Evolutionary conservation across 2,329 filamentous ascomycete genomes (phyloP).

Genomic region (Eutypa lata): DNA sequence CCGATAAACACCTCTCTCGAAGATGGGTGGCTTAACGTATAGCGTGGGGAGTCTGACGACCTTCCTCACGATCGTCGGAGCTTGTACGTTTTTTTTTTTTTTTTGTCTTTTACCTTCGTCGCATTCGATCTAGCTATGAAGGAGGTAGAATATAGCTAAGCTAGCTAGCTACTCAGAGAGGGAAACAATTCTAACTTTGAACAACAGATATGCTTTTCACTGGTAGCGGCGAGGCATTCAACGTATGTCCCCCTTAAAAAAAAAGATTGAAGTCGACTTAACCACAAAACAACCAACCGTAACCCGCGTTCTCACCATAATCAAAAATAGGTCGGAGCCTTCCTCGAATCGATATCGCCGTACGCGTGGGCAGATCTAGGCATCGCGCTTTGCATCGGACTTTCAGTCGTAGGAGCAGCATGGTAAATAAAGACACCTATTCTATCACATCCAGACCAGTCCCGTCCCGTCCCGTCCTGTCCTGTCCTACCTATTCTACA

Average conservation of each 20-base stretch:
- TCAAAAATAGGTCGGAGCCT: conserved; percentile 71
- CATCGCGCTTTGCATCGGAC: conserved; percentile 89
- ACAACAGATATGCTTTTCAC: conserved; percentile 96
- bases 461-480: neutral
- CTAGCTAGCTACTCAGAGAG: no score
- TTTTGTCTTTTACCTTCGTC: no score
- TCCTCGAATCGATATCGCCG: conserved; percentile 90
- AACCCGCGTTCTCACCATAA: conserved; percentile 23
- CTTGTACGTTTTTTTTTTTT: no score
- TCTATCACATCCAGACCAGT: neutral
- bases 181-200: no score
- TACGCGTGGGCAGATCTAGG: conserved; percentile 90
- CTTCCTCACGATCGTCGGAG: conserved; percentile 21
- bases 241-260: conserved; percentile 54
- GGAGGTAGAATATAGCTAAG: no score
- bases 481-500: no score
- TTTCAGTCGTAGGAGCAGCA: conserved; percentile 95
- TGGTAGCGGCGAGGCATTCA: conserved; percentile 91
- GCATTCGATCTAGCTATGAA: no score
- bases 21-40: conserved; percentile 18
- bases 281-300: conserved; percentile 1
- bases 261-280: no score
- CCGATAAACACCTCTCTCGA: neutral
- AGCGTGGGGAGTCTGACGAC: conserved; percentile 16
- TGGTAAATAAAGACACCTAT: conserved; percentile 59